Evolutionary conservation across 345 rosid genomes (phyloP).

Genomic region (Pistacia integerrima): DNA sequence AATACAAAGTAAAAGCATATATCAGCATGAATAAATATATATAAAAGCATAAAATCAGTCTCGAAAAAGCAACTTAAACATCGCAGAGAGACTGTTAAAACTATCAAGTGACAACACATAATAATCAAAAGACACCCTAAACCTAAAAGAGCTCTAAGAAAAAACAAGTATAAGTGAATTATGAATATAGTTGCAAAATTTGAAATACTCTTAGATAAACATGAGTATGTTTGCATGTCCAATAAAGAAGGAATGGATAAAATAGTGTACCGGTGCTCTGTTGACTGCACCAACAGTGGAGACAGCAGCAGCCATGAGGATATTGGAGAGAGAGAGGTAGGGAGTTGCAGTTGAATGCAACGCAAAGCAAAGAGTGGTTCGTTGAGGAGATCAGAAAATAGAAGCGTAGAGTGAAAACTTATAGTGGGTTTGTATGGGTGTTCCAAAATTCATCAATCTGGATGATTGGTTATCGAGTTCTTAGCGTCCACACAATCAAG

Average conservation of each 20-base stretch:
- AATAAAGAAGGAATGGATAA: neutral
- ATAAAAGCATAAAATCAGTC: neutral
- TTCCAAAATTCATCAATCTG: slow-evolving; percentile 19
- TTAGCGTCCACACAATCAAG: slow-evolving; percentile 52
- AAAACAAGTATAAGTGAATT: neutral
- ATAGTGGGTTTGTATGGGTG: slow-evolving; percentile 30
- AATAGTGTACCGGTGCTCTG: slow-evolving; percentile 61
- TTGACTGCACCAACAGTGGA: slow-evolving; percentile 80
- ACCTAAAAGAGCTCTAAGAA: neutral
- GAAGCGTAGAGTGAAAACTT: slow-evolving; percentile 18
- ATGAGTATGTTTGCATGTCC: neutral
- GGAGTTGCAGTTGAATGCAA: neutral
- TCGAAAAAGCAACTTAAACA: neutral
- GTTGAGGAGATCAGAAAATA: slow-evolving; percentile 1
- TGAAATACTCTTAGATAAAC: too few relatives aligned
- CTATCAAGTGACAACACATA: neutral
- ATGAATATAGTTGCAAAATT: neutral
- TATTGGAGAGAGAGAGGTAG: neutral
- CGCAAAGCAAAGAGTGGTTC: neutral
- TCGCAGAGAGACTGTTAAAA: neutral
- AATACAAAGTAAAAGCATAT: neutral
- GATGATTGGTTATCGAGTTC: slow-evolving; percentile 26
- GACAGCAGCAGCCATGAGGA: slow-evolving; percentile 72
- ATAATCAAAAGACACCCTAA: slow-evolving; percentile 5
- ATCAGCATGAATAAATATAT: neutral